phyloP scores from a whole-genome alignment of 805 yeast genomes.

The Teunomyces pallodes region DNA sequence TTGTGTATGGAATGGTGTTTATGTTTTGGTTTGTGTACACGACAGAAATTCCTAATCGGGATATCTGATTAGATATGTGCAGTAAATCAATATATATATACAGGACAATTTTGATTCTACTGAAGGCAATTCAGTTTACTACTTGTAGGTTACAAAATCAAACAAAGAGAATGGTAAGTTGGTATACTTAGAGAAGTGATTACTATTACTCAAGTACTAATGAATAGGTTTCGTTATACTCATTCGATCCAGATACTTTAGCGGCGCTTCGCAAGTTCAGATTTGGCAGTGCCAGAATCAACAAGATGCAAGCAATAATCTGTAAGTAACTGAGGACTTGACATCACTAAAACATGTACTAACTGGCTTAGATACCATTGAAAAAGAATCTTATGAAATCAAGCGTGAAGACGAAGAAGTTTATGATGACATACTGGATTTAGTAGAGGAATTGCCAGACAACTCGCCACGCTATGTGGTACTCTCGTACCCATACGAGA shows the following conservation, averaged over 20 bases:
- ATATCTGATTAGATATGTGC: neutral
- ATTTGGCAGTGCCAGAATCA: constrained; percentile 64
- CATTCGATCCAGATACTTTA: constrained; percentile 60
- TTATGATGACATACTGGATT: constrained; percentile 53
- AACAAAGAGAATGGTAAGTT: neutral
- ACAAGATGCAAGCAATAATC: constrained; percentile 58
- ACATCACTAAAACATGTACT: neutral
- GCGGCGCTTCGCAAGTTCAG: constrained; percentile 67
- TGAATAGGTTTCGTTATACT: constrained; percentile 47
- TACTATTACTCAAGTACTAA: neutral
- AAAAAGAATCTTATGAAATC: constrained; percentile 51
- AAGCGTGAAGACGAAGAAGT: constrained; percentile 47
- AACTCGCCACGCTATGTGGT: constrained; percentile 75
- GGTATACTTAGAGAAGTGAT: neutral
- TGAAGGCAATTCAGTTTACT: too few species aligned
- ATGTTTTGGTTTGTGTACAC: constrained; percentile 6
- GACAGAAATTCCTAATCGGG: constrained; percentile 1
- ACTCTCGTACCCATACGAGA: constrained; percentile 69
- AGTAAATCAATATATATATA: neutral
- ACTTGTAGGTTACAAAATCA: too few species aligned
- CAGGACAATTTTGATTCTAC: too few species aligned
- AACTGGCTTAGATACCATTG: constrained; percentile 46
- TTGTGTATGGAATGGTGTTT: constrained; percentile 1
- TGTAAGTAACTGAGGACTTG: constrained; percentile 35
- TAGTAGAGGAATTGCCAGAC: constrained; percentile 77